Evolutionary conservation across 2,329 filamentous ascomycete genomes (phyloP).

Genomic region (Calonectria henricotiae): DNA sequence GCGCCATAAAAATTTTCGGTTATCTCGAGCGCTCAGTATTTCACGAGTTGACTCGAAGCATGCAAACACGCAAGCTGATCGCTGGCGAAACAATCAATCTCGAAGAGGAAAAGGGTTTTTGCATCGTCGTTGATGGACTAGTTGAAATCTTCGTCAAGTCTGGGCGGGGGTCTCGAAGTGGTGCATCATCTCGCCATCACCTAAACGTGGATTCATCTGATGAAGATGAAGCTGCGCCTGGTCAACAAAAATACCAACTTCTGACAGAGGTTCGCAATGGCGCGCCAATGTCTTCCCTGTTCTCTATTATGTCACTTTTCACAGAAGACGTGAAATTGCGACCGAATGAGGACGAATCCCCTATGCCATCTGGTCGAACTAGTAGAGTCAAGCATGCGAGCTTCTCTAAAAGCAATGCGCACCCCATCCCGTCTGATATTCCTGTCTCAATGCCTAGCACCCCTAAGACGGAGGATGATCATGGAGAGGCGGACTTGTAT

Average conservation of each 20-base stretch:
- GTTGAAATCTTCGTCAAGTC: slow-evolving; percentile 99
- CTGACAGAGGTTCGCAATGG: slow-evolving; percentile 98
- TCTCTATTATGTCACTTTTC: slow-evolving; percentile 96
- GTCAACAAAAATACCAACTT: slow-evolving; percentile 91
- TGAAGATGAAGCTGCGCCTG: slow-evolving; percentile 79
- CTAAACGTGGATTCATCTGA: slow-evolving; percentile 64
- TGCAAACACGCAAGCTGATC: slow-evolving; percentile 97
- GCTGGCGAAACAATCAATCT: slow-evolving; percentile 95
- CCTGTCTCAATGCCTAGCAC: slow-evolving; percentile 59
- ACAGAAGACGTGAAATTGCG: slow-evolving; percentile 93
- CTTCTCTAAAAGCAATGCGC: slow-evolving; percentile 46
- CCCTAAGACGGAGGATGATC: slow-evolving; percentile 57
- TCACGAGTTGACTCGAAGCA: slow-evolving; percentile 95
- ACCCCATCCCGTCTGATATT: slow-evolving; percentile 43
- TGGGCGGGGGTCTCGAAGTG: slow-evolving; percentile 68
- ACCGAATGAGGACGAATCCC: slow-evolving; percentile 74
- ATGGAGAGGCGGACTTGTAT: slow-evolving; percentile 41
- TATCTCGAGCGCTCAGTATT: slow-evolving; percentile 97
- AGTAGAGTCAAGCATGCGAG: slow-evolving; percentile 55
- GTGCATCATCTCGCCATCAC: slow-evolving; percentile 46
- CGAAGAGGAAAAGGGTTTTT: slow-evolving; percentile 98
- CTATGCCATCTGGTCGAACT: slow-evolving; percentile 44
- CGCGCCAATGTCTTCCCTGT: slow-evolving; percentile 97
- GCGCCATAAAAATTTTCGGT: slow-evolving; percentile 98
- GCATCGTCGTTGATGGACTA: slow-evolving; percentile 94